Evolutionary conservation across 352 stramenopile genomes (phyloP).

Genomic region (Globisporangium polare): DNA sequence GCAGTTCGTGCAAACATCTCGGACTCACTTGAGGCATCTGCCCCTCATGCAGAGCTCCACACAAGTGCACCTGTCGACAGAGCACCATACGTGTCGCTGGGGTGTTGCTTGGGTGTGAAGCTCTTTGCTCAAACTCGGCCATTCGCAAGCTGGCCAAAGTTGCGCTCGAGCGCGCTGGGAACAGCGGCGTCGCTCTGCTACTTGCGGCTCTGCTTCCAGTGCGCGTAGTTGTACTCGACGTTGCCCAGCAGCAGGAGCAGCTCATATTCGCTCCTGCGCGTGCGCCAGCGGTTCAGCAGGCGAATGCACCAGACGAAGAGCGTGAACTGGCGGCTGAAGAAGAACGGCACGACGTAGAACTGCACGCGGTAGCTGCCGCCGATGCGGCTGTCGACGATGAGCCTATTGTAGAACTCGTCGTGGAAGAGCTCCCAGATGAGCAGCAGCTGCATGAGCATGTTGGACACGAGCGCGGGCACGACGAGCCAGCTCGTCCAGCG

Average conservation of each 20-base stretch:
- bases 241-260: slow-evolving; percentile 14
- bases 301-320: slow-evolving; percentile 14
- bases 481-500: slow-evolving; percentile 5
- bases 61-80: too few species aligned
- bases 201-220: slow-evolving; percentile 1
- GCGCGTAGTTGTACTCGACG: slow-evolving; percentile 16
- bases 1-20: too few species aligned
- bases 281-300: slow-evolving; percentile 9
- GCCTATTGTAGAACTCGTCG: slow-evolving; percentile 11
- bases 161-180: not conserved
- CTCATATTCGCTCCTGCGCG: slow-evolving; percentile 8
- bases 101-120: too few species aligned
- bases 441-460: slow-evolving; percentile 10
- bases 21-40: too few species aligned
- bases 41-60: too few species aligned
- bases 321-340: slow-evolving; percentile 16
- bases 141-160: not conserved
- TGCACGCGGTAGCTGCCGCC: not conserved
- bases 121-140: too few species aligned
- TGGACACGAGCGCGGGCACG: slow-evolving; percentile 2
- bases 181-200: not conserved
- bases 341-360: slow-evolving; percentile 16
- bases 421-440: slow-evolving; percentile 2
- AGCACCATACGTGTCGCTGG: too few species aligned
- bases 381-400: slow-evolving; percentile 10